Evolutionary conservation across 352 stramenopile genomes (phyloP), one percentile per base, ranked within the genome.

Genomic region (Phytophthora kernoviae): DNA sequence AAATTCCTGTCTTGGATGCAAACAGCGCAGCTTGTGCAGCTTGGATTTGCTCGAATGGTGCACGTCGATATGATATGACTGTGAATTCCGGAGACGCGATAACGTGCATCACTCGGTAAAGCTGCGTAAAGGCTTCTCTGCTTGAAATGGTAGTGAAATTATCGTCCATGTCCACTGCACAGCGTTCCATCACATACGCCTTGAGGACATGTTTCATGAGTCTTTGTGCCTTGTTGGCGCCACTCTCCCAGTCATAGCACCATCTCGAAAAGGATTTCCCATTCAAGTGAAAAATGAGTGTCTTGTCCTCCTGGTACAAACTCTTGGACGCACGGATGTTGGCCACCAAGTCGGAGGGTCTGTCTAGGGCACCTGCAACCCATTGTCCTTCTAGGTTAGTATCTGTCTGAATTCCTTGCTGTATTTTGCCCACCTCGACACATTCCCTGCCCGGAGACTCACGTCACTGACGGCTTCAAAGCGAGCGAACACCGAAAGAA

Each of bases 301-400:
- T 12, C 9, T 8, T 39, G 10, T 39, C 3, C 10, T 39, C 9
- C 10, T 39, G 10, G 3, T 4, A 39, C 4, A 8, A n/a, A 4
- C 4, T 39, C 20, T 30, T 33, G 26, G 37, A 10, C 11, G 51
- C 20, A 11, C 52, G 52, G 40, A 59, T 53, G 12, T 39, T 42
- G 20, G 50, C 32, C 36, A 60, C 53, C 8, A 70, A 47, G 4
- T 54, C 50, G 2, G 68, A 66, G n/a, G 59, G 60, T 34, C 68
- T 68, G 43, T 84, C 74, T 8, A 62, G 62, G 15, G 69, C 22
- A 5, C 68, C 72, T 1, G 75, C 56, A 45, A 84, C 81, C 75
- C 75, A 84, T 40, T 59, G 57, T 4, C 71, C 71, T 32, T 79
- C 68, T 1, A 68, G 65, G 48, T 81, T 84, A 20, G 73, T 64